Conservation (phyloP, 768 basidiomycete genomes). For the Gyrodon lividus region DNA sequence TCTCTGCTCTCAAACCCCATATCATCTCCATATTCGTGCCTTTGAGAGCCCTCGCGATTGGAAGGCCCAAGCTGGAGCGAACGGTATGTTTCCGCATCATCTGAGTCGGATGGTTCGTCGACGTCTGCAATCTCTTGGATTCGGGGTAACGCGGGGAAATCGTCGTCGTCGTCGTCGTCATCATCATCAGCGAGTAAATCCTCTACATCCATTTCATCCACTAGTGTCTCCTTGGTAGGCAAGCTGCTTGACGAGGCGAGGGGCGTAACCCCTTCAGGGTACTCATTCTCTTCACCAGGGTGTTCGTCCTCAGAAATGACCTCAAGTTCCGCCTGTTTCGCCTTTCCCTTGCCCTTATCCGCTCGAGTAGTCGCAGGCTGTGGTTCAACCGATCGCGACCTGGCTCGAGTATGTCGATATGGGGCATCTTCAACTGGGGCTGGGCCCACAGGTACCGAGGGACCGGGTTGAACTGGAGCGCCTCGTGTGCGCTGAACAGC, state of each 20-base stretch:
- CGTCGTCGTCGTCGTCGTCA: not conserved
- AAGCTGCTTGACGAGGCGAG: not conserved
- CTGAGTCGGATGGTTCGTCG: conserved; percentile 24
- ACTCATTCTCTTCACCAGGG: not conserved
- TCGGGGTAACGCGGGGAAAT: not conserved
- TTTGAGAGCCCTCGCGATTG: not conserved
- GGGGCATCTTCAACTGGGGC: conserved; percentile 2
- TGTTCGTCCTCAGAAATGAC: conserved; percentile 9
- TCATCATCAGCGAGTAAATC: conserved; percentile 14
- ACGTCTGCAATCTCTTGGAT: conserved; percentile 10
- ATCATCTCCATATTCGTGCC: not conserved
- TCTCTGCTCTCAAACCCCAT: not conserved
- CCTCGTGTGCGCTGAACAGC: conserved; percentile 7
- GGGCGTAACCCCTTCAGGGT: not conserved
- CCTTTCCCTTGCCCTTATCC: conserved; percentile 8
- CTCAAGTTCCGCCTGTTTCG: not conserved
- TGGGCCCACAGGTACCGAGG: not conserved
- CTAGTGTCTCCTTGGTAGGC: conserved; percentile 7
- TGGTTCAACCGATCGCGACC: conserved; percentile 23
- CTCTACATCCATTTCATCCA: conserved; percentile 26
- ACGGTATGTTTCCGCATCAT: conserved; percentile 29
- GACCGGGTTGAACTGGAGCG: conserved; percentile 13
- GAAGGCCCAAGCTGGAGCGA: conserved; percentile 5
- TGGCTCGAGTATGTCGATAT: conserved; percentile 19
- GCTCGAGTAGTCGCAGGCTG: not conserved